Conservation (phyloP, 805 yeast genomes). For the Ogataea neopini region DNA sequence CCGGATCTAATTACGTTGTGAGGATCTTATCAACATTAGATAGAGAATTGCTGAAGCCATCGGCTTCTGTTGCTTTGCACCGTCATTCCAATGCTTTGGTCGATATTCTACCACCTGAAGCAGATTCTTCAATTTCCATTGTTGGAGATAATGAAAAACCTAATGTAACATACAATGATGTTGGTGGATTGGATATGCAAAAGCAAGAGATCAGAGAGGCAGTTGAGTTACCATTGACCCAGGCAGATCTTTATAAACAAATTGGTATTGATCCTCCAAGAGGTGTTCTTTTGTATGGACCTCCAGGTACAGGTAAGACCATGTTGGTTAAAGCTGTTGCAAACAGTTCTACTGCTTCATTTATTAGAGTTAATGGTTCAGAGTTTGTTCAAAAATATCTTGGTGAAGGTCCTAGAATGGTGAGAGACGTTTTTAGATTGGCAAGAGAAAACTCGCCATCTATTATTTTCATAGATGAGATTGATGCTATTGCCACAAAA, state of each 20-base stretch:
- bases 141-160: slow-evolving; percentile 93
- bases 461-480: slow-evolving; percentile 96
- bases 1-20: slow-evolving; percentile 97
- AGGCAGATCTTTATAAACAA: slow-evolving; percentile 93
- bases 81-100: slow-evolving; percentile 98
- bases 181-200: slow-evolving; percentile 99
- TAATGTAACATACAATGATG: slow-evolving; percentile 92
- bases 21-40: slow-evolving; percentile 92
- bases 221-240: slow-evolving; percentile 93
- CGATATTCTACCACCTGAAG: slow-evolving; percentile 97
- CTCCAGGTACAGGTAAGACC: slow-evolving; percentile 99
- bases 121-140: slow-evolving; percentile 93
- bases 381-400: slow-evolving; percentile 97
- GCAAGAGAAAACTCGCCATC: slow-evolving; percentile 98
- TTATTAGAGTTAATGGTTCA: slow-evolving; percentile 95
- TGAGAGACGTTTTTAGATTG: slow-evolving; percentile 93
- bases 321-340: slow-evolving; percentile 99
- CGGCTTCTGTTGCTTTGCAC: slow-evolving; percentile 94
- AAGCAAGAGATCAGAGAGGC: slow-evolving; percentile 99
- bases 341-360: slow-evolving; percentile 91
- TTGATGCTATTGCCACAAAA: slow-evolving; percentile 98
- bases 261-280: slow-evolving; percentile 99
- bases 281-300: slow-evolving; percentile 97
- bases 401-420: slow-evolving; percentile 99
- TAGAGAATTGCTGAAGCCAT: slow-evolving; percentile 89